Evolutionary conservation across 768 basidiomycete genomes (phyloP), one percentile per base, ranked within the genome.

Genomic region (Mycena vulgaris): DNA sequence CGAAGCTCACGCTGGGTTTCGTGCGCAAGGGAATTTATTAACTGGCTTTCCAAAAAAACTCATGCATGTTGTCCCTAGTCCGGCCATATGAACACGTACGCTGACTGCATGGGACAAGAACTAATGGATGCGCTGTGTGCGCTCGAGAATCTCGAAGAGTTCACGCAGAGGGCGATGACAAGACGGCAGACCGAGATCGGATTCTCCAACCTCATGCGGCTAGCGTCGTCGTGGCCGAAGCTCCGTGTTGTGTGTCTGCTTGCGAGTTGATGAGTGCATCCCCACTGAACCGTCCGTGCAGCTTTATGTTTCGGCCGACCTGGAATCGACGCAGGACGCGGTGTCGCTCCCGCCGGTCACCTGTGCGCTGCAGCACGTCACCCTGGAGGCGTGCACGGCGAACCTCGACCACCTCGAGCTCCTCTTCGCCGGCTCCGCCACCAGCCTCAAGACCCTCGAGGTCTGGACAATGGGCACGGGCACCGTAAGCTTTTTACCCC

Each of bases 321-420:
- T 28, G 11, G 25, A 49, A 3, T 21, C 19, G 1, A 14, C 13
- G 28, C 3, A 33, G 2, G 37, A 53, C 27, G 21, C 13, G 9
- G 0, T 35, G 8, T 3, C 21, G 39, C 33, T 78, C 3, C 76
- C 75, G 61, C 77, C 79, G 31, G 69, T 67, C 11, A 49, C 66
- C 5, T 60, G 61, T 35, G 48, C 25, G 5, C 53, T 72, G 16
- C 27, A 72, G 45, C 21, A 10, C 27, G 52, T 60, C 37, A 65
- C 53, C 25, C 59, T 66, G 45, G 63, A 65, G 47, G 27, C 45
- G 49, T 70, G 69, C 49, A 64, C 51, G 39, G 25, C 48, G 11
- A 39, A 53, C 39, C 47, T 63, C 39, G 62, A 52, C 17, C 28
- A 53, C 5, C 16, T 63, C 27, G 51, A 51, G 19, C 63, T 30